Evolutionary conservation across 208 protist genomes (phyloP).

Genomic region (Wallacemonas sp.): DNA sequence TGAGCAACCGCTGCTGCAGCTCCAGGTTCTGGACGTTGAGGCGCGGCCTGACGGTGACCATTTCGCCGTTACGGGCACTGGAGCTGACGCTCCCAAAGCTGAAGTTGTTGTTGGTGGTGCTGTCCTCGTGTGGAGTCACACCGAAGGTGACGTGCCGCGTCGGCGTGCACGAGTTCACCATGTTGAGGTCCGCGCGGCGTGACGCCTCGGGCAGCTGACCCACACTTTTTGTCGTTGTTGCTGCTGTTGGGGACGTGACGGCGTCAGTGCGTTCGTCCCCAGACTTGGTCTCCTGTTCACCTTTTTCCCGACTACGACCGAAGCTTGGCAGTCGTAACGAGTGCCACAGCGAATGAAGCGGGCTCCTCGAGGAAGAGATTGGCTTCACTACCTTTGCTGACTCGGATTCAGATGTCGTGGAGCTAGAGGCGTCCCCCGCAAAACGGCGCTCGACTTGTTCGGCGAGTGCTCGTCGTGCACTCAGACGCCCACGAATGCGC

Average conservation of each 20-base stretch:
- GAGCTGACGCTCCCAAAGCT: slow-evolving; percentile 11
- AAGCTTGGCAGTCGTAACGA: background rate
- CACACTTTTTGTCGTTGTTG: background rate
- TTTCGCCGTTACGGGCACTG: background rate
- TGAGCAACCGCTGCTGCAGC: slow-evolving; percentile 9
- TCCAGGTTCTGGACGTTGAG: slow-evolving; percentile 8
- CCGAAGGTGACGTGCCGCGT: background rate
- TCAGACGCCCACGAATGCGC: background rate
- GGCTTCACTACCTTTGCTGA: too few relatives aligned
- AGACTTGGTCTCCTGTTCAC: too few relatives aligned
- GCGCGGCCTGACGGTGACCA: background rate
- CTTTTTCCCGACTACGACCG: too few relatives aligned
- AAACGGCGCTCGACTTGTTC: background rate
- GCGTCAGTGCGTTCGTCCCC: background rate
- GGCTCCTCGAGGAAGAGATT: background rate
- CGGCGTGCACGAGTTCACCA: background rate
- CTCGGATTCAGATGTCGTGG: too few relatives aligned
- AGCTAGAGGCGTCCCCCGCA: too few relatives aligned
- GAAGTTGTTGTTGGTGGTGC: background rate
- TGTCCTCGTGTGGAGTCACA: background rate
- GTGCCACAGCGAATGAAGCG: background rate
- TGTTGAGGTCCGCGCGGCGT: background rate
- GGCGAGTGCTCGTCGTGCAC: background rate
- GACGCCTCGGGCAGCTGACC: too few relatives aligned
- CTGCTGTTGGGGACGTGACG: background rate